Conservation (phyloP, 1,284 basidiomycete species). For the Neotropicomus parvogracilis region DNA sequence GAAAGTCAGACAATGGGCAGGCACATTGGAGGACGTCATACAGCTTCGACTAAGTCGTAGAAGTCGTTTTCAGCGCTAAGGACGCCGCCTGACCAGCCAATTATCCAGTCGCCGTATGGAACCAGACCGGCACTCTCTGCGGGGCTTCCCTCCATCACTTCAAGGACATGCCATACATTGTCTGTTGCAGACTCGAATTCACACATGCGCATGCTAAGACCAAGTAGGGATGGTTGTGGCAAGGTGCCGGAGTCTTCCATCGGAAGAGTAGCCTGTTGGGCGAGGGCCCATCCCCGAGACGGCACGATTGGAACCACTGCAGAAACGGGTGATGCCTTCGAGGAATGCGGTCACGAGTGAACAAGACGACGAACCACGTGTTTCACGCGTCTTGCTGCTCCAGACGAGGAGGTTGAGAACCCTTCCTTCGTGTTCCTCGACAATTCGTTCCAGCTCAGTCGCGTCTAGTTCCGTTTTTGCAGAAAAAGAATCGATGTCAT, state of each 20-base stretch:
- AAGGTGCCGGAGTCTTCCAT: constrained; percentile 36
- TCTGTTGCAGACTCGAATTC: constrained; percentile 84
- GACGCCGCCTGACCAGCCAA: constrained; percentile 94
- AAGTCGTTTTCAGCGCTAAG: constrained; percentile 93
- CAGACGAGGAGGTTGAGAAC: constrained; percentile 81
- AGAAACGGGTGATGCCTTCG: constrained; percentile 7
- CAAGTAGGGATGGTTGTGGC: constrained; percentile 79
- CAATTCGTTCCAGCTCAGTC: constrained; percentile 72
- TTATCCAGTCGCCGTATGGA: constrained; percentile 86
- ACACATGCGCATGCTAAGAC: constrained; percentile 89
- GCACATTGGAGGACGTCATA: constrained; percentile 37
- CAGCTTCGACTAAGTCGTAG: constrained; percentile 92
- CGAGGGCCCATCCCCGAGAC: constrained; percentile 77
- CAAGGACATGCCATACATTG: constrained; percentile 97
- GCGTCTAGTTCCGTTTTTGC: constrained; percentile 62
- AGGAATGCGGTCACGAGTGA: background rate
- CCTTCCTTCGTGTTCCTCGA: constrained; percentile 85
- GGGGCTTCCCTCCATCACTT: constrained; percentile 93
- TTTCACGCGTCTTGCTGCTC: constrained; percentile 83
- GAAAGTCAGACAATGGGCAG: constrained; percentile 12
- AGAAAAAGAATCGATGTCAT: constrained; percentile 60
- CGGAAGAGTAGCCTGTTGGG: constrained; percentile 36
- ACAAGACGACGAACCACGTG: constrained; percentile 61
- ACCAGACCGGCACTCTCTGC: constrained; percentile 88
- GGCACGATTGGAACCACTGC: constrained; percentile 83